phyloP scores from a whole-genome alignment of 192 early-diverging fungal species.

The Phycomyces blakesleeanus region DNA sequence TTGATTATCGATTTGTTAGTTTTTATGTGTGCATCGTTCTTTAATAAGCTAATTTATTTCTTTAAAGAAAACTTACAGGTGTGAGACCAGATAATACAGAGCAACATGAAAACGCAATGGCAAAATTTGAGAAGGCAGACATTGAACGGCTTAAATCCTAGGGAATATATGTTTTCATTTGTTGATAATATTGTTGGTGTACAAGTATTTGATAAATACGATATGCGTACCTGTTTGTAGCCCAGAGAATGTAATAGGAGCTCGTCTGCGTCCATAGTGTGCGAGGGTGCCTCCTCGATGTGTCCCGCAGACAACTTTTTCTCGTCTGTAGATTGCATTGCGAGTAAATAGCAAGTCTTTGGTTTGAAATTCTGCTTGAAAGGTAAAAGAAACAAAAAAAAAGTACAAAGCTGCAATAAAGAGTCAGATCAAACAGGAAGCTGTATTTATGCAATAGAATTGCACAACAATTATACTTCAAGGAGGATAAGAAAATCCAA shows the following conservation, averaged over 20 bases:
- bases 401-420: no score
- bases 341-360: no score
- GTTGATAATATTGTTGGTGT: neutral
- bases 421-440: no score
- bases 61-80: constrained; percentile 39
- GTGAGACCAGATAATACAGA: constrained; percentile 50
- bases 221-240: constrained; percentile 35
- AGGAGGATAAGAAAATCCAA: no score
- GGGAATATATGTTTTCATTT: neutral
- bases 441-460: no score
- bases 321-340: no score
- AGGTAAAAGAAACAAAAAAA: no score
- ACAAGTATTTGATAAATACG: neutral
- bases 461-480: no score
- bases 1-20: neutral
- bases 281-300: neutral
- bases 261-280: constrained; percentile 27
- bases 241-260: constrained; percentile 19
- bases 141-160: constrained; percentile 52
- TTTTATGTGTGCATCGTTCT: no score
- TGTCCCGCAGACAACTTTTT: no score
- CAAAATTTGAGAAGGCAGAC: constrained; percentile 49
- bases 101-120: constrained; percentile 51
- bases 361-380: no score
- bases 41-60: neutral